Base-by-base conservation (phyloP, 805 yeast species). In the Millerozyma acaciae region DNA sequence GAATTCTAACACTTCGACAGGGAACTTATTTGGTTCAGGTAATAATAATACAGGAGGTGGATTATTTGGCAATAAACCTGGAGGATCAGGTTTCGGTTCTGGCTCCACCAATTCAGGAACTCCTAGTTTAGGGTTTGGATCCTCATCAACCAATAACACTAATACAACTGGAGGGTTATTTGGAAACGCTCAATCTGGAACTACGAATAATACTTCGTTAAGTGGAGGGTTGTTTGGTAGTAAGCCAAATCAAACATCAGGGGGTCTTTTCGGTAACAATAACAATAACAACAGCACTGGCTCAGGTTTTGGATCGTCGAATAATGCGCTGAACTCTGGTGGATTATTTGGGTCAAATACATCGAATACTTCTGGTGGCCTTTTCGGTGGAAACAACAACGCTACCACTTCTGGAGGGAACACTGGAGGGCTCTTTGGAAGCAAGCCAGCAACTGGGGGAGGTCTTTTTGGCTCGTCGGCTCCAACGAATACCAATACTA, bases 401-500 rank as follows among this genome's bases (percentile, higher is more conserved):
- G 18, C 29, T 6, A n/a, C 15, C 17, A 14, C 8, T 26, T 8
- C 29, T 6, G 21, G 22, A 14, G 13, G 13, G 26, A 26, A 15
- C 29, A 26, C 22, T 14, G 21, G 33, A 12, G 38, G 44, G 8
- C 32, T 39, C 10, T 36, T 39, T 30, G 43, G 43, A 7, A 31
- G 19, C 13, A 28, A 37, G 21, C 32, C 28, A 16, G 17, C 28
- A 19, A 16, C 32, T 25, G 35, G 45, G 16, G 60, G 61, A 21
- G 67, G 69, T 4, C 41, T 63, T 21, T 51, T 53, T 40, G 60
- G 53, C 1, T n/a, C n/a, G n/a, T n/a, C 30, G 22, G 21, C 33
- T 6, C 34, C 22, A 25, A 19, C 34, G 8, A 33, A 30, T 28
- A n/a, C 14, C 12, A 54, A 52, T n/a, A 8, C 26, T 15, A 23